Base-by-base conservation (phyloP, 139 green algal genomes). In the Micractinium sp. region DNA sequence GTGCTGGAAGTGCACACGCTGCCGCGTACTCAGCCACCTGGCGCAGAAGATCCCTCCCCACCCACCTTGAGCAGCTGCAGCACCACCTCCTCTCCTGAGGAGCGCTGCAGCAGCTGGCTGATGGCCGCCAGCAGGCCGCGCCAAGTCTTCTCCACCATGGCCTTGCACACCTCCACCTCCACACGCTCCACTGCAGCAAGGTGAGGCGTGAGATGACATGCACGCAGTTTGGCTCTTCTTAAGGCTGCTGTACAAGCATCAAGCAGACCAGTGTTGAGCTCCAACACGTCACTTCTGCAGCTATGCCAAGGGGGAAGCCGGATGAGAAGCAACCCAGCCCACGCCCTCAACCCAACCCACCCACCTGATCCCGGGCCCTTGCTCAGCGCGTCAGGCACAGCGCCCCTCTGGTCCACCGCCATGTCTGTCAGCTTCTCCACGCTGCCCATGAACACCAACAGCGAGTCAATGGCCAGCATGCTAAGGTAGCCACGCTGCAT, bases 381-480 rank as follows among this genome's bases (percentile, higher is more conserved):
- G 83, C 27, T 67, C 3, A 80, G 27, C 67, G 67, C 29, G 20
- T 67, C 66, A 0, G 85, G 85, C 47, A 88, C 71, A 35, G n/a
- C 71, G 47, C 67, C 84, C 35, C 66, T 63, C 31, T 83, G 88
- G 31, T 92, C 88, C 47, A 93, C 81, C 18, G 92, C 91, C 1
- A 78, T 63, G 83, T 95, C 94, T 39, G 94, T 91, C 41, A 97
- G 90, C 71, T 90, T 88, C 88, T 97, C 95, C 29, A 95, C 56
- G 36, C 90, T 87, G 5, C 85, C 73, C n/a, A 96, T 94, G 15
- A 96, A 83, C 12, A 53, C 87, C 67, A 97, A 86, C 67, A 96
- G 67, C 15, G 90, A 77, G 83, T 97, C 95, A 29, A 97, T 89
- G 35, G 91, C 91, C 35, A 96, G 86, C 85, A 94, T 94, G 23